Conservation (phyloP, 768 basidiomycete species). For the Tulasnella sp. region DNA sequence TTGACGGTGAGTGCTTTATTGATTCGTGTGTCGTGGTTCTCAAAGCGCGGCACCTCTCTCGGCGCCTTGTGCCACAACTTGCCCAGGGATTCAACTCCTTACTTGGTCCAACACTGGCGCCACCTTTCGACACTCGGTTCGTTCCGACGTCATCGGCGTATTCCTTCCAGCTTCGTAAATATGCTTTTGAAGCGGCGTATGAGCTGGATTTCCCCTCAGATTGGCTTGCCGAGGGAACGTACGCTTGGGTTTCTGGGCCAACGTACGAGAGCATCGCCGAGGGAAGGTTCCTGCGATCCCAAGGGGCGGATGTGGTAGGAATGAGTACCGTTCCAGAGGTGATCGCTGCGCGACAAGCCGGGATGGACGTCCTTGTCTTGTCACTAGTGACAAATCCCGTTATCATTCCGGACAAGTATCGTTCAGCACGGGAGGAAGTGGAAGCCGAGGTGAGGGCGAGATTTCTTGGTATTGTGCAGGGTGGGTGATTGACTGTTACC, state of each 20-base stretch:
- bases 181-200: slow-evolving; percentile 60
- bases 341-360: slow-evolving; percentile 62
- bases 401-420: slow-evolving; percentile 52
- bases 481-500: neutral
- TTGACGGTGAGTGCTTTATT: slow-evolving; percentile 27
- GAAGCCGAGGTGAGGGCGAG: slow-evolving; percentile 47
- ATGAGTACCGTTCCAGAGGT: slow-evolving; percentile 93
- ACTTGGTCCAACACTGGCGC: slow-evolving; percentile 53
- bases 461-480: slow-evolving; percentile 19
- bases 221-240: slow-evolving; percentile 66
- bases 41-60: neutral
- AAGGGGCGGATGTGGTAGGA: slow-evolving; percentile 82
- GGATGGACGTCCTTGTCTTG: slow-evolving; percentile 61
- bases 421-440: slow-evolving; percentile 61
- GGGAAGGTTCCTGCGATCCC: slow-evolving; percentile 57
- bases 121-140: slow-evolving; percentile 52
- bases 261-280: slow-evolving; percentile 86
- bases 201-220: slow-evolving; percentile 39
- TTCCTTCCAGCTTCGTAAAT: slow-evolving; percentile 52
- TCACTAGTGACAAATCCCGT: slow-evolving; percentile 82
- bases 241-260: slow-evolving; percentile 84
- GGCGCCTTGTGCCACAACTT: neutral
- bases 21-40: neutral
- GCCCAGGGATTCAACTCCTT: slow-evolving; percentile 59
- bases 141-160: slow-evolving; percentile 78